Evolutionary conservation across 257 asterid genomes (phyloP), one percentile per base, ranked within the genome.

Genomic region (Osmanthus fragrans): DNA sequence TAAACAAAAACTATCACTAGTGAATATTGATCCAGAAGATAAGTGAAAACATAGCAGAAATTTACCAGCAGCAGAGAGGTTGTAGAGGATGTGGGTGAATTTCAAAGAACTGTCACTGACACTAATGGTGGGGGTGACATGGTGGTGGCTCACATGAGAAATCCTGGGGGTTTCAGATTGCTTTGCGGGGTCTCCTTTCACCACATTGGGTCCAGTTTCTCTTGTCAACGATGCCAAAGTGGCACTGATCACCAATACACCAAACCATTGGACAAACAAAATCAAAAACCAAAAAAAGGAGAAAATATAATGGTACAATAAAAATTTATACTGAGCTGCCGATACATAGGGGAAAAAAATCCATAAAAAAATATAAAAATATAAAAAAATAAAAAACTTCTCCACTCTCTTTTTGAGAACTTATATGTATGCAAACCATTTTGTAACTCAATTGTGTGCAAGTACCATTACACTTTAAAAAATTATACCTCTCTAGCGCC

Each of bases 41-140:
- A 60, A 63, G 19, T 63, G 33, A 25, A 23, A 60, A 4, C 2
- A 63, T 11, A 25, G 16, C 32, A 11, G 34, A 34, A 19, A 10
- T 16, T 73, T 85, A 89, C 93, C 91, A 2, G 89, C 90, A 21
- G 94, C 92, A 0, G 94, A 86, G 60, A 89, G 89, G 82, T 89
- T 89, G 86, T 89, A 87, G 60, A 89, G 94, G 54, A 89, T 82
- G 70, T 89, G 94, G 10, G 94, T 89, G 84, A 89, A 89, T 73
- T 89, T 89, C 81, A 89, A 73, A 56, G 94, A 81, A 40, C 94
- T 89, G 70, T 89, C 94, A 75, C 90, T 89, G 78, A 84, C 86
- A 76, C 73, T 81, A 66, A 86, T 87, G 87, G 88, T 82, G 79
- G 91, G 90, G 81, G 85, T 69, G 73, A 84, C 68, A 66, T 76